Percentiles rank a stretch among this genome's conserved stretches.
Conservation (phyloP, 2,329 filamentous ascomycete species). For the Diatrype stigma region DNA sequence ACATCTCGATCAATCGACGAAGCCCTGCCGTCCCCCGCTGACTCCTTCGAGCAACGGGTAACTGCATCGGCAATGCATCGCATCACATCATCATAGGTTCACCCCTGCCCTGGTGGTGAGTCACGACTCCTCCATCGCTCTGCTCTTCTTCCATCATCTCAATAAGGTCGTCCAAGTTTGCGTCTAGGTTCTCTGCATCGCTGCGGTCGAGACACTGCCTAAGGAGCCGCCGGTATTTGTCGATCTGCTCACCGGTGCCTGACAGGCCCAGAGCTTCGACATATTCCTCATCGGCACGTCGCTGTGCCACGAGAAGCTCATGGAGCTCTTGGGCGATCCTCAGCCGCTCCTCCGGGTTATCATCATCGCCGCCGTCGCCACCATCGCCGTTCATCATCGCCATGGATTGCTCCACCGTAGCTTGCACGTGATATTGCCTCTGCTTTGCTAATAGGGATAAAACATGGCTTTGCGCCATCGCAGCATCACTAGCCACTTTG, state of each 20-base stretch:
- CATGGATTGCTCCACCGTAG: conserved; percentile 48
- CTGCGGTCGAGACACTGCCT: conserved; percentile 63
- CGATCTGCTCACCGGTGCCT: conserved; percentile 68
- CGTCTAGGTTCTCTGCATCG: conserved; percentile 65
- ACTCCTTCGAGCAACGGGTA: no score
- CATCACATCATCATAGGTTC: not conserved
- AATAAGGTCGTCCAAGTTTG: conserved; percentile 57
- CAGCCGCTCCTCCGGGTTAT: conserved; percentile 51
- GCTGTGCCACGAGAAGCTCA: conserved; percentile 54
- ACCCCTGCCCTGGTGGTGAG: not conserved
- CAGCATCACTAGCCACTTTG: conserved; percentile 49
- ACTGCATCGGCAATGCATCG: not conserved
- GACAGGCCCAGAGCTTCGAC: conserved; percentile 64
- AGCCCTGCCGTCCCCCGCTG: no score
- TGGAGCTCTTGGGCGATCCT: conserved; percentile 55
- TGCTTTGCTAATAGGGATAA: conserved; percentile 48
- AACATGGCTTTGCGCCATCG: conserved; percentile 43
- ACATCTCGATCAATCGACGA: no score
- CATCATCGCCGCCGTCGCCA: conserved; percentile 29
- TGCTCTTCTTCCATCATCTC: conserved; percentile 60
- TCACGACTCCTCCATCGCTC: conserved; percentile 34
- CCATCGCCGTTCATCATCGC: conserved; percentile 46
- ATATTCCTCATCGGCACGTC: conserved; percentile 61
- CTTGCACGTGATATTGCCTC: conserved; percentile 48
- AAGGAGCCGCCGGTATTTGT: conserved; percentile 67